Conservation (phyloP, 495 filamentous ascomycete genomes). For the Penicillium daleae region DNA sequence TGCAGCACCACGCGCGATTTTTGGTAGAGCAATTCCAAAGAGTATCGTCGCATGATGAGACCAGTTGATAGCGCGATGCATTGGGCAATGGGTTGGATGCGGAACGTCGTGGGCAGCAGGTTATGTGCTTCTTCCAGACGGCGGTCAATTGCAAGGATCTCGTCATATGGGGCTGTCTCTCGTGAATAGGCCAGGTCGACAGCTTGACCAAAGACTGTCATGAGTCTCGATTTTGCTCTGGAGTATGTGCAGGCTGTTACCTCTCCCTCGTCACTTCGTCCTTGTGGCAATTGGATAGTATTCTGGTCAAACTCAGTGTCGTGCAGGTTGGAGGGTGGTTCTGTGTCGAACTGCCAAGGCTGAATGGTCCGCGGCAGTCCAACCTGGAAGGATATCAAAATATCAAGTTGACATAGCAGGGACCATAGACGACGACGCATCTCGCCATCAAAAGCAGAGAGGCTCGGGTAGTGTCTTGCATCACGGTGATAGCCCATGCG, state of each 20-base stretch:
- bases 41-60: constrained; percentile 80
- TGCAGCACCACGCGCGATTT: constrained; percentile 85
- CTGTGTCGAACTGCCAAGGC: constrained; percentile 48
- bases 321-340: constrained; percentile 44
- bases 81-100: constrained; percentile 70
- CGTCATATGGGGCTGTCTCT: constrained; percentile 67
- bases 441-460: constrained; percentile 47
- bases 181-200: constrained; percentile 49
- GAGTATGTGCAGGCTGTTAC: constrained; percentile 41
- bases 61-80: constrained; percentile 73
- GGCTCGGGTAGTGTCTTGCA: constrained; percentile 38
- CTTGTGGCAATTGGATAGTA: constrained; percentile 39
- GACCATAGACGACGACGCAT: constrained; percentile 51
- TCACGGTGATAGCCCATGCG: constrained; percentile 54
- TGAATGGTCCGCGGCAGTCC: constrained; percentile 51
- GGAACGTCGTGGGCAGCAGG: constrained; percentile 69
- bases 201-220: constrained; percentile 49
- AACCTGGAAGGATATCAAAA: constrained; percentile 48
- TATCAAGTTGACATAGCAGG: constrained; percentile 44
- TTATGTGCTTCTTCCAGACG: constrained; percentile 69
- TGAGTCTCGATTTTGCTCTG: constrained; percentile 45
- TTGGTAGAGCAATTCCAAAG: constrained; percentile 78
- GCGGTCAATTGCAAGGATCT: constrained; percentile 75
- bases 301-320: constrained; percentile 50
- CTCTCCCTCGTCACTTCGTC: constrained; percentile 40